Base-by-base conservation (phyloP, 306 rosid genomes). In the Sindora glabra region DNA sequence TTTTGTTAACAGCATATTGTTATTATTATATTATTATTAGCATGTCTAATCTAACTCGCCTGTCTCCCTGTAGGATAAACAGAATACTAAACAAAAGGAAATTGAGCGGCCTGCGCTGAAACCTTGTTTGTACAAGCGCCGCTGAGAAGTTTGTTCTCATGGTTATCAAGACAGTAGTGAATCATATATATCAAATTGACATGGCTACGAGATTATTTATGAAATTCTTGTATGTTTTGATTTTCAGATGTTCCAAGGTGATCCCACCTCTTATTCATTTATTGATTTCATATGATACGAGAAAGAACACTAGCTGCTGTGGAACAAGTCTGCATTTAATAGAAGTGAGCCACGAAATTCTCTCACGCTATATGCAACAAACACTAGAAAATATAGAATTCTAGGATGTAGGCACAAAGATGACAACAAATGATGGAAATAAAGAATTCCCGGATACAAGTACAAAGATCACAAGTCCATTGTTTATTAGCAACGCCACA, bases 281-380 rank as follows among this genome's bases (percentile, higher is more conserved):
- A n/a, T n/a, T n/a, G n/a, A n/a, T n/a, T n/a, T n/a, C n/a, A n/a
- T n/a, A n/a, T n/a, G n/a, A n/a, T n/a, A n/a, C n/a, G 90, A 40
- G 99, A 76, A 55, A 92, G 96, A 76, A 92, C 95, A 64, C 94
- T 86, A 36, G 96, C 95, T 36, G 96, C 99, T 80, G 96, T 84
- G 82, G 89, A 74, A 75, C 90, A 92, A 60, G 82, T 83, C 99
- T 88, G 86, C 77, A 73, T 24, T 44, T 48, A 55, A 62, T n/a
- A 70, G 41, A 55, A 44, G 39, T 79, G 39, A 72, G 72, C 64
- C 51, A 58, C 40, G 44, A 63, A 37, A 59, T 49, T 59, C 21
- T 56, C n/a, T n/a, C 33, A n/a, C 42, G 49, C 6, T 6, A 41
- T 18, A 45, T 52, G 74, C 26, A 19, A 29, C n/a, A 39, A 12